These are phyloP conservation scores for Suillus subaureus DNA, from an alignment of 768 basidiomycete species.

Conservation along the genomic window DNA sequence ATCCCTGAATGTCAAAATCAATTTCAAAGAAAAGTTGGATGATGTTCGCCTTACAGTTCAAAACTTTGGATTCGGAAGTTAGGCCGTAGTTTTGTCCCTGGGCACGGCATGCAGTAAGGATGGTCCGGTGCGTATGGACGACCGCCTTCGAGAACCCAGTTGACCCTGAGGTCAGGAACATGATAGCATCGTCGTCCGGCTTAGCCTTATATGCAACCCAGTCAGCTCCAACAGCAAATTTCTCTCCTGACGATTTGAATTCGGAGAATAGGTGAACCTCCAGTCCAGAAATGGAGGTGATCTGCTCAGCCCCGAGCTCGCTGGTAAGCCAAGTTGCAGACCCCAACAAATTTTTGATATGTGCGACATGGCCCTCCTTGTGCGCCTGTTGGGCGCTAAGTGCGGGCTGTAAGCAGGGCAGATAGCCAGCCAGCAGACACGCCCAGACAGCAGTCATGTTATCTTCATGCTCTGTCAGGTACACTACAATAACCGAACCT, in stretches of 20 bases:
- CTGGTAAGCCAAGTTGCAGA: conserved; percentile 35
- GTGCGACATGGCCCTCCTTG: conserved; percentile 29
- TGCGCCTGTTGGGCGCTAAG: conserved; percentile 34
- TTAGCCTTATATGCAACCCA: conserved; percentile 23
- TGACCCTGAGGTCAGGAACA: conserved; percentile 45
- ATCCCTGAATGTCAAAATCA: conserved; percentile 31
- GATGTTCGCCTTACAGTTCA: conserved; percentile 38
- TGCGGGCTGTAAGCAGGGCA: conserved; percentile 34
- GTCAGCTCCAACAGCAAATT: conserved; percentile 6
- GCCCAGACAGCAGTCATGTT: conserved; percentile 37
- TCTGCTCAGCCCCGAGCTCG: conserved; percentile 28
- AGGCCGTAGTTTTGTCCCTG: conserved; percentile 38
- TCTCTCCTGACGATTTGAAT: conserved; percentile 17
- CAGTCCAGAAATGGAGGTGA: conserved; percentile 24
- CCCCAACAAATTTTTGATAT: conserved; percentile 31
- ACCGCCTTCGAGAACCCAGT: conserved; percentile 49
- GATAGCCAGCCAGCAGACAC: conserved; percentile 29
- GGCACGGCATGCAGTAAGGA: conserved; percentile 35
- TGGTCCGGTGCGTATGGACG: conserved; percentile 40
- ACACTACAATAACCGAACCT: conserved; percentile 29
- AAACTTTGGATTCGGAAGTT: conserved; percentile 34
- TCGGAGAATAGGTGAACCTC: conserved; percentile 28
- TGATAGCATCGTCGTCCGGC: conserved; percentile 33
- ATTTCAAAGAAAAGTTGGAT: neutral
- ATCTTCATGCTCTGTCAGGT: conserved; percentile 36